Evolutionary conservation across 148 eudicot species (phyloP), one percentile per base, ranked within the genome.

Genomic region (Fagopyrum homotropicum): DNA sequence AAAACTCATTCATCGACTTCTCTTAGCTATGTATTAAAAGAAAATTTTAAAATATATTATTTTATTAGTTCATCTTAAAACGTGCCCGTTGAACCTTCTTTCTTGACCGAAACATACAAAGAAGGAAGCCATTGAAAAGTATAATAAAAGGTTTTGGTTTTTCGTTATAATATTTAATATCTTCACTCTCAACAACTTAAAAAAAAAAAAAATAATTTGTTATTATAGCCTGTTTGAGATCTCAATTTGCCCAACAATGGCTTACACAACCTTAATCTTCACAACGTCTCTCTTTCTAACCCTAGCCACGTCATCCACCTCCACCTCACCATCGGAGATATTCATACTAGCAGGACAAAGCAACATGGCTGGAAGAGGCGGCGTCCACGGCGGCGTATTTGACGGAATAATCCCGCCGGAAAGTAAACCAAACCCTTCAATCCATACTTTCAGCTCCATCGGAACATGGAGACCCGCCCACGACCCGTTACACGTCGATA

Each of bases 341-440:
- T 77, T 90, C 84, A 56, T 92, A 2, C 77, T 92, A 11, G 95
- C 97, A 54, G 97, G 97, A 8, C 97, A 92, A 29, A 92, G 97
- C 84, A 92, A 92, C 86, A 92, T 90, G 95, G 77, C 95, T 12
- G 97, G 97, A 46, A 83, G 97, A 35, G 97, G 97, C 4, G 97
- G 97, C 0, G 92, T 92, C 4, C 44, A 76, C 3, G 81, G 83
- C 72, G 72, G 73, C 26, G 12, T n/a, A 0, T 92, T 93, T 93
- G 90, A 90, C 63, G 81, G 88, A 2, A 2, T 86, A 45, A 72
- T 88, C 5, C 92, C 90, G 1, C 61, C 50, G 0, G 74, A 84
- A 17, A 80, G 79, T 63, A 47, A 69, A 0, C 61, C 89, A 8
- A 83, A 60, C 69, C 80, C 83, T 0, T 46, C 76, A 4, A 74